Base-by-base conservation (phyloP, 768 basidiomycete genomes). In the Lentinula sp. region DNA sequence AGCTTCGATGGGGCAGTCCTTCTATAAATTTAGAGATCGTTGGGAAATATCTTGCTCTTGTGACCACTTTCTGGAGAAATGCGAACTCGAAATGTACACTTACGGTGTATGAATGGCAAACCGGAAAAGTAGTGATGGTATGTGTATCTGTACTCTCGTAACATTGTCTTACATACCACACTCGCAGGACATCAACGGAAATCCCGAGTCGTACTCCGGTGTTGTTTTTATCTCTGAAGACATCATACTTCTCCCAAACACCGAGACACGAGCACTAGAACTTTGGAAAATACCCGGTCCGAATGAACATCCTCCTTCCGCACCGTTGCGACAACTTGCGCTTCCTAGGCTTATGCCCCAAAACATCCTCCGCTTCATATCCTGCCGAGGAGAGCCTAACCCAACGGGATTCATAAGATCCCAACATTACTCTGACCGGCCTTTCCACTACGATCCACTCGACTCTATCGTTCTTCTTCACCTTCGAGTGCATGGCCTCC, bases 61-160 rank as follows among this genome's bases (percentile, higher is more conserved):
- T 78, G 5, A 68, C 76, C 4, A 67, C 70, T 2, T 72, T 71
- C 58, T 60, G 55, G 52, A 65, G 62, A 28, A 62, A 66, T 23
- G 48, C 52, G 1, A 31, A 32, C 16, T 35, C 34, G 16, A 40
- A 46, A 13, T 67, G 79, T 59, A 63, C 64, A 4, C 65, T 83
- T 16, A 79, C 73, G 52, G 67, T 81, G 1, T 80, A 71, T 58
- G 70, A 81, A 31, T 83, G 81, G 81, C 71, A 69, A 63, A 75
- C 71, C 0, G 76, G 75, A 5, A 64, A 63, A 7, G 61, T 75
- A 3, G 70, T 71, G 60, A 68, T 74, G 65, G 79, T 79, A 56
- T 23, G 75, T 39, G 67, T 9, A 13, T 15, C 28, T 40, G 21
- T 13, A 18, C 46, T 9, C 21, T 35, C 35, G 21, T 28, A 31